These are phyloP conservation scores for Aureobasidium mangrovei DNA, from an alignment of 2,329 filamentous ascomycete species.

Conservation along the genomic window DNA sequence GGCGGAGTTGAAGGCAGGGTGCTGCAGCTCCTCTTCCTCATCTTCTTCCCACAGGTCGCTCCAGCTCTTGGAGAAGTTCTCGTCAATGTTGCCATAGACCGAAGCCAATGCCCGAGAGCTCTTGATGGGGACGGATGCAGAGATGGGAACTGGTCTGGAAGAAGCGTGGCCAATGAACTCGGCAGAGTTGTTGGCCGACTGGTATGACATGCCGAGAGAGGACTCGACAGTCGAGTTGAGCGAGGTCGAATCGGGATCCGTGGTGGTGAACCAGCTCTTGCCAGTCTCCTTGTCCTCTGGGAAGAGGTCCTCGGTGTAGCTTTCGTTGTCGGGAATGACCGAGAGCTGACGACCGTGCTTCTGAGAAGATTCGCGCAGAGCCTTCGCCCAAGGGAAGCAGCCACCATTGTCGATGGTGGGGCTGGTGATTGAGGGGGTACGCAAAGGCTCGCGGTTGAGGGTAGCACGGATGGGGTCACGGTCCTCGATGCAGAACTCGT, in stretches of 20 bases:
- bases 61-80: constrained; percentile 94
- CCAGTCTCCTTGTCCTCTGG: constrained; percentile 61
- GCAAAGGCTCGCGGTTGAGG: constrained; percentile 87
- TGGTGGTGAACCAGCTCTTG: constrained; percentile 61
- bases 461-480: constrained; percentile 66
- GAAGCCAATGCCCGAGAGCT: constrained; percentile 59
- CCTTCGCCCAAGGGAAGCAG: constrained; percentile 92
- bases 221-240: constrained; percentile 80
- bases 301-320: constrained; percentile 74
- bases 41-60: constrained; percentile 98
- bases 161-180: constrained; percentile 39
- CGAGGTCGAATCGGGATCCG: constrained; percentile 67
- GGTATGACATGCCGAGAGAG: constrained; percentile 70
- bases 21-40: constrained; percentile 61
- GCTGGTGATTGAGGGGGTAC: constrained; percentile 89
- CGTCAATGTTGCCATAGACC: constrained; percentile 68
- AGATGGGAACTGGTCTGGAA: constrained; percentile 67
- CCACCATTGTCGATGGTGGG: constrained; percentile 66
- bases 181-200: constrained; percentile 54
- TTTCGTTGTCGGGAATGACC: constrained; percentile 69
- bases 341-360: constrained; percentile 69
- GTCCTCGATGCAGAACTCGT: constrained; percentile 81
- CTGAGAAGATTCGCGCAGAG: constrained; percentile 65
- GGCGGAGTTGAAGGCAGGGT: constrained; percentile 29
- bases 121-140: constrained; percentile 56